Base-by-base conservation (phyloP, 208 protist species). In the Trypanosoma platydactyli region DNA sequence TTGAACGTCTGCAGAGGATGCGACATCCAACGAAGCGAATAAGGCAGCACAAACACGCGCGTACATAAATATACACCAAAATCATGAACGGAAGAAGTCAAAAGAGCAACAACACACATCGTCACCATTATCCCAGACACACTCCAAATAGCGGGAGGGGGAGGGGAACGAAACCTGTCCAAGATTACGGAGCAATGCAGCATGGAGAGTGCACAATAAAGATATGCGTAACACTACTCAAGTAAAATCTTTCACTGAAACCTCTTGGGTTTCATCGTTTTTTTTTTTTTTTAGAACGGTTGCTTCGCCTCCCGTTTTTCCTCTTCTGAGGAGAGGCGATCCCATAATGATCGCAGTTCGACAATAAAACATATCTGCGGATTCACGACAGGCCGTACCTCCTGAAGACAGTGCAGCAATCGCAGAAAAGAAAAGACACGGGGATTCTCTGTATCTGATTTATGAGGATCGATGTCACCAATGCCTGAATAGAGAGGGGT, bases 311-410 rank as follows among this genome's bases (percentile, higher is more conserved):
- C 15, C 30, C 49, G 27, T 6, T 44, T 9, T 0, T 40, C 27
- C 20, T 45, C n/a, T 4, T 59, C 29, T 65, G 38, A 20, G 9
- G 67, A 45, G 12, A 75, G 42, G 5, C 53, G 66, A 22, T 49
- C 18, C 84, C 86, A 94, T n/a, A 85, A 64, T 3, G 77, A 67
- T 11, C 75, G 49, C 25, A 92, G 58, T 64, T 94, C 86, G 16
- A 60, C 76, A 33, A 79, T 54, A 63, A 94, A 94, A 63, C 76
- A 88, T 1, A 91, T 30, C 59, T 94, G 88, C 2, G 86, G 86
- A 55, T 75, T 65, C 18, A 92, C 80, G 16, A 45, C 69, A 16
- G 72, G 77, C 15, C 89, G 80, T 16, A 62, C 85, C 15, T 63
- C 41, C 48, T 71, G 71, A 29, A 94, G 38, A 56, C 77, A 77